A percentile compares a stretch with the other conserved stretches of the same genome.
phyloP scores from a whole-genome alignment of 768 basidiomycete species.

The Psilocybe tampanensis region DNA sequence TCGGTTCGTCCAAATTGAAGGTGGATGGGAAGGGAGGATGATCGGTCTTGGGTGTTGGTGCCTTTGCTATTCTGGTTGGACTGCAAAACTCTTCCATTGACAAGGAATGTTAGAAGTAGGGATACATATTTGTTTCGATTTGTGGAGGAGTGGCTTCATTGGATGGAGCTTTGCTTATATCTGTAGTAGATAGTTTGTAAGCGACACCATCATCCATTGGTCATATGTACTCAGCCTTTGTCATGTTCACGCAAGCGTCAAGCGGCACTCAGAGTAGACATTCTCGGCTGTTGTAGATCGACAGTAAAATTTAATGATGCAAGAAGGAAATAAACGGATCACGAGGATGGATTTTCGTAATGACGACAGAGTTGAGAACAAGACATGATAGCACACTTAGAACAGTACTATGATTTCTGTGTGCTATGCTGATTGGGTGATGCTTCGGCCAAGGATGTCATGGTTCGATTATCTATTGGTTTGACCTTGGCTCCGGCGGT shows the following conservation, averaged over 20 bases:
- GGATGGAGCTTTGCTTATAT: too few relatives aligned
- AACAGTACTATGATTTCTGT: too few relatives aligned
- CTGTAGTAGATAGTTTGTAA: too few relatives aligned
- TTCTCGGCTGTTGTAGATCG: background rate
- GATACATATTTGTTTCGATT: too few relatives aligned
- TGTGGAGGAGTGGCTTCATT: too few relatives aligned
- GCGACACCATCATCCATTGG: too few relatives aligned
- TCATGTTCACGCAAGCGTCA: background rate
- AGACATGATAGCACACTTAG: constrained; percentile 2
- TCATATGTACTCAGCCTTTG: too few relatives aligned
- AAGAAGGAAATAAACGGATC: background rate
- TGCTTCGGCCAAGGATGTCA: constrained; percentile 5
- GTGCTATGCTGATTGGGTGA: constrained; percentile 5
- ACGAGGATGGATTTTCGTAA: background rate
- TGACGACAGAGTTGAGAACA: background rate
- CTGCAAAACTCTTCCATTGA: too few relatives aligned
- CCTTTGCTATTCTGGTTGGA: background rate
- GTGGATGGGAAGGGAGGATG: background rate
- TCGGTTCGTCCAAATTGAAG: background rate
- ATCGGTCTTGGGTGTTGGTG: background rate
- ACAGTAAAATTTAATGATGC: background rate
- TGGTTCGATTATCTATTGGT: background rate
- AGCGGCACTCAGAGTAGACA: background rate
- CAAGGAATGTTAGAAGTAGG: too few relatives aligned
- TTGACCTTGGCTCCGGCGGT: constrained; percentile 11